Evolutionary conservation across 2,329 filamentous ascomycete genomes (phyloP).

Genomic region (Leptoxyphium fumago): DNA sequence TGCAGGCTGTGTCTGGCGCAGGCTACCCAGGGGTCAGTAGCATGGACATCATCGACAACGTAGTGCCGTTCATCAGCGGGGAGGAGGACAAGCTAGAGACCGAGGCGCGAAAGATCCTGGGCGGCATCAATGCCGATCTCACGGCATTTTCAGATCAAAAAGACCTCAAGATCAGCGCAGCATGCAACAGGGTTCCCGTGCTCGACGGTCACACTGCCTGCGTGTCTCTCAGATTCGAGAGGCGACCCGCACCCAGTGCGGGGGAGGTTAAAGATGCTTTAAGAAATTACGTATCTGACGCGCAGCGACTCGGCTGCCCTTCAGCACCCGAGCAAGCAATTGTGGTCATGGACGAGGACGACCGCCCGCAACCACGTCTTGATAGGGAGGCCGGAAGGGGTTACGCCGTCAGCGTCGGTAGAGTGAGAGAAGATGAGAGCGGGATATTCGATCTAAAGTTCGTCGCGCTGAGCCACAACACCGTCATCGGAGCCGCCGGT

Average conservation of each 20-base stretch:
- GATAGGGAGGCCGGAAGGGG: slow-evolving; percentile 75
- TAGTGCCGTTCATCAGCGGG: slow-evolving; percentile 82
- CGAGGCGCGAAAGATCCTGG: slow-evolving; percentile 90
- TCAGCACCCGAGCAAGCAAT: slow-evolving; percentile 74
- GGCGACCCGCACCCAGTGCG: slow-evolving; percentile 56
- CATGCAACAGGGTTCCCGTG: slow-evolving; percentile 90
- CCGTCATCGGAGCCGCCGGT: slow-evolving; percentile 90
- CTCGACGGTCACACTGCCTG: slow-evolving; percentile 93
- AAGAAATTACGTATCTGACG: slow-evolving; percentile 68
- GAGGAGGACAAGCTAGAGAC: slow-evolving; percentile 95
- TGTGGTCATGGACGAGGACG: slow-evolving; percentile 74
- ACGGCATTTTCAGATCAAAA: slow-evolving; percentile 66
- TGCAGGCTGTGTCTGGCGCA: slow-evolving; percentile 88
- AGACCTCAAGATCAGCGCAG: slow-evolving; percentile 61
- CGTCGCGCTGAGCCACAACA: slow-evolving; percentile 79
- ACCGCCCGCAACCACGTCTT: slow-evolving; percentile 79
- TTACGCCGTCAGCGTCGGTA: slow-evolving; percentile 82
- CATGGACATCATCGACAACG: slow-evolving; percentile 95
- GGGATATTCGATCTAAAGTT: slow-evolving; percentile 93
- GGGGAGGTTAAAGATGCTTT: slow-evolving; percentile 68
- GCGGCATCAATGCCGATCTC: slow-evolving; percentile 52
- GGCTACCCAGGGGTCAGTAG: slow-evolving; percentile 80
- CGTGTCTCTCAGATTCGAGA: slow-evolving; percentile 70
- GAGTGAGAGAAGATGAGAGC: slow-evolving; percentile 70
- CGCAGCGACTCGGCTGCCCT: slow-evolving; percentile 68